Percentiles rank a stretch among this genome's conserved stretches.
phyloP scores from a whole-genome alignment of 2,329 filamentous ascomycete genomes.

The Fusarium floridanum region DNA sequence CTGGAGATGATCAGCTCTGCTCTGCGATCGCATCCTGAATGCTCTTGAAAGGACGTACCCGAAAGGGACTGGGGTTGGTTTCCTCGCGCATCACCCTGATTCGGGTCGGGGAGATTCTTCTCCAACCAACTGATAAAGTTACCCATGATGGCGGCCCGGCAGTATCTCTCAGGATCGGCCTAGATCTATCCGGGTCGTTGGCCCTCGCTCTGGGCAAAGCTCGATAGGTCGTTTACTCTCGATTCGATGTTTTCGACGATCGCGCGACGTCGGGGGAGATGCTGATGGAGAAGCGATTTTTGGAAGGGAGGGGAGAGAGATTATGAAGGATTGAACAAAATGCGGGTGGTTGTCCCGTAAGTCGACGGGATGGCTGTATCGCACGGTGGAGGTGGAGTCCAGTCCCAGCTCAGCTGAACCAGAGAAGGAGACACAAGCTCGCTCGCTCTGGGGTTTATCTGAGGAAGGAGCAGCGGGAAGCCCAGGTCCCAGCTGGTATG shows the following conservation, averaged over 20 bases:
- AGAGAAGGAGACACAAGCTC: not conserved
- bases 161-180: constrained; percentile 16
- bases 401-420: not conserved
- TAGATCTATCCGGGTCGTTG: constrained; percentile 9
- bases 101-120: constrained; percentile 45
- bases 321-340: constrained; percentile 4
- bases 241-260: constrained; percentile 15
- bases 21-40: not conserved
- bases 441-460: not conserved
- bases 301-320: constrained; percentile 13
- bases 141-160: constrained; percentile 50
- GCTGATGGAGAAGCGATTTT: constrained; percentile 18
- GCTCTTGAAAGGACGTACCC: constrained; percentile 39
- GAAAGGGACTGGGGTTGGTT: constrained; percentile 51
- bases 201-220: constrained; percentile 17
- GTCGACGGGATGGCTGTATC: constrained; percentile 1
- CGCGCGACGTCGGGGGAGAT: constrained; percentile 1
- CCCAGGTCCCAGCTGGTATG: constrained; percentile 3
- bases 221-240: not conserved
- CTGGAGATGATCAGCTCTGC: constrained; percentile 36
- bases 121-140: constrained; percentile 56
- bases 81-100: constrained; percentile 43
- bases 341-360: constrained; percentile 13
- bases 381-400: constrained; percentile 4
- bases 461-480: constrained; percentile 1